Percentiles rank a stretch among this genome's conserved stretches.
phyloP scores from a whole-genome alignment of 2,329 filamentous ascomycete genomes.

The Pyricularia pennisetigena region DNA sequence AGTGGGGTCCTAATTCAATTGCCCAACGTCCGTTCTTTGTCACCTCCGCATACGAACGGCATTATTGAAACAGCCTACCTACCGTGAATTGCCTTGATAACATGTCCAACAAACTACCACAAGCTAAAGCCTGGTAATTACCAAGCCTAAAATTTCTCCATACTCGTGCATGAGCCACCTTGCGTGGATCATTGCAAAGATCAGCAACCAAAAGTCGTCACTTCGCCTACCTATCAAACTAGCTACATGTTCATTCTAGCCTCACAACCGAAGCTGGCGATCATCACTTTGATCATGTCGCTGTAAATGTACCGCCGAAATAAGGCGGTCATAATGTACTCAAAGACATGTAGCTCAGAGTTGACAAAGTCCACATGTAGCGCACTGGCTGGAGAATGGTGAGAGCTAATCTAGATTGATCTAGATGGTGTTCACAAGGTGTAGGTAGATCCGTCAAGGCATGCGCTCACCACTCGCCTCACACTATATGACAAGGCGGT shows the following conservation, averaged over 20 bases:
- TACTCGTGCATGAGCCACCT: too few species aligned
- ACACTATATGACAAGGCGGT: too few species aligned
- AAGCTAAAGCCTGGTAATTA: not conserved
- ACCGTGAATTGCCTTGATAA: too few species aligned
- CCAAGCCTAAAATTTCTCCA: not conserved
- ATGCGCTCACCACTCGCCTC: not conserved
- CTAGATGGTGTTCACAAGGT: not conserved
- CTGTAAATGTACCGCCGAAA: not conserved
- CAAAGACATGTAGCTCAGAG: not conserved
- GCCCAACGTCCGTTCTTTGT: not conserved
- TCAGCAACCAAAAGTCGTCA: not conserved
- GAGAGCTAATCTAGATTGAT: not conserved
- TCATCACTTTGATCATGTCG: not conserved
- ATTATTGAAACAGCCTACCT: too few species aligned
- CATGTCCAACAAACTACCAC: too few species aligned
- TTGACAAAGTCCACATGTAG: too few species aligned
- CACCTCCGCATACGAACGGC: not conserved
- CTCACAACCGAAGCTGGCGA: not conserved
- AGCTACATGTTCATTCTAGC: not conserved
- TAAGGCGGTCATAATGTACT: not conserved
- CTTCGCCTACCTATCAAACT: not conserved
- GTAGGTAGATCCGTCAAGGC: not conserved
- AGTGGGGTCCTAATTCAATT: not conserved
- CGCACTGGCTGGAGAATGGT: too few species aligned
- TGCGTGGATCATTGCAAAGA: not conserved